These are phyloP conservation scores for Podosphaera leucotricha DNA, from an alignment of 2,329 filamentous ascomycete genomes.

Conservation along the genomic window DNA sequence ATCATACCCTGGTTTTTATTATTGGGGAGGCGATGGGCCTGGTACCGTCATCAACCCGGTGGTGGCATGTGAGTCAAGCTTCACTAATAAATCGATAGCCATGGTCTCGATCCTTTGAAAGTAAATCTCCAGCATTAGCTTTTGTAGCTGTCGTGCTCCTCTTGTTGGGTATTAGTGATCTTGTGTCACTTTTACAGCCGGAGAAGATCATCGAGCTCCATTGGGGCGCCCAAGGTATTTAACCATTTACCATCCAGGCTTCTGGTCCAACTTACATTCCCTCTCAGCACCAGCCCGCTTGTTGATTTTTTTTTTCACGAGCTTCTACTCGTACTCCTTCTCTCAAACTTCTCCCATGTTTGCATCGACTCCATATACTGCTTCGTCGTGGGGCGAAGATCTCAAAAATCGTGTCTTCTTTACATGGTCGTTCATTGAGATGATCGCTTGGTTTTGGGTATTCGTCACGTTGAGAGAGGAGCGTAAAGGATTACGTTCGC, in stretches of 20 bases:
- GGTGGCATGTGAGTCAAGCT: background rate
- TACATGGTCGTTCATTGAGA: constrained; percentile 63
- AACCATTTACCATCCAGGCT: constrained; percentile 18
- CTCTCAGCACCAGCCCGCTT: constrained; percentile 35
- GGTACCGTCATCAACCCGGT: constrained; percentile 22
- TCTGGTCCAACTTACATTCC: constrained; percentile 15
- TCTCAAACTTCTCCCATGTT: constrained; percentile 26
- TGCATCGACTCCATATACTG: constrained; percentile 18
- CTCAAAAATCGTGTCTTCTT: constrained; percentile 73
- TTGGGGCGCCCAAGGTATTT: constrained; percentile 40
- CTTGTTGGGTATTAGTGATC: constrained; percentile 35
- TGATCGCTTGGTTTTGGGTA: constrained; percentile 71
- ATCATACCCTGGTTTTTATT: constrained; percentile 60
- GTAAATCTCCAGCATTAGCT: constrained; percentile 45
- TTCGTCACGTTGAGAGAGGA: constrained; percentile 50
- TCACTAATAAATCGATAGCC: constrained; percentile 23
- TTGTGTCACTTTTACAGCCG: constrained; percentile 42
- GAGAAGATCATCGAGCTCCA: constrained; percentile 39
- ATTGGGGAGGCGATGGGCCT: constrained; percentile 67
- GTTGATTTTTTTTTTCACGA: constrained; percentile 33
- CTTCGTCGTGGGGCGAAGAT: constrained; percentile 32
- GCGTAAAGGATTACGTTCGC: constrained; percentile 17
- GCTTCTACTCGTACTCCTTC: constrained; percentile 42
- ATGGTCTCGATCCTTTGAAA: constrained; percentile 40
- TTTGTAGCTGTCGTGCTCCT: constrained; percentile 47